Conservation (phyloP, 2,329 filamentous ascomycete genomes). For the Talaromyces pinophilus region DNA sequence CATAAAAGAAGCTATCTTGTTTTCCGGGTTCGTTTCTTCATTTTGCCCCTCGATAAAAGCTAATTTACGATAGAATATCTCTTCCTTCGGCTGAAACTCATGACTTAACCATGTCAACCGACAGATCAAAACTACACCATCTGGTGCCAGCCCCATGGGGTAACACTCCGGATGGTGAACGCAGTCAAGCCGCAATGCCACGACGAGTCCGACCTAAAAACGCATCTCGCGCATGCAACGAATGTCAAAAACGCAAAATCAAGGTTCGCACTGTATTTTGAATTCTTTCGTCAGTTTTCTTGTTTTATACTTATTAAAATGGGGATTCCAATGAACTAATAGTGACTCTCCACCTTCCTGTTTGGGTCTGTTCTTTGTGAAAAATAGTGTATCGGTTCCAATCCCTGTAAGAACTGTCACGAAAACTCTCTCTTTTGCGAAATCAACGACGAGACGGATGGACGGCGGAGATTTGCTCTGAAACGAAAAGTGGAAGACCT, state of each 20-base stretch:
- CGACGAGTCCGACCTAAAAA: constrained; percentile 22
- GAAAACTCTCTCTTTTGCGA: constrained; percentile 23
- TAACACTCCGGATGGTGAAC: constrained; percentile 9
- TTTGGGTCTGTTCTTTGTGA: background rate
- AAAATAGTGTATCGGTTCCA: constrained; percentile 21
- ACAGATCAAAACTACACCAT: constrained; percentile 19
- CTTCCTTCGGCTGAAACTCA: background rate
- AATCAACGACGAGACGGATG: constrained; percentile 23
- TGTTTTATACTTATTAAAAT: background rate
- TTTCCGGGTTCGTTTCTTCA: background rate
- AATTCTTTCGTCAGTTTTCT: background rate
- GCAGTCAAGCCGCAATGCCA: constrained; percentile 15
- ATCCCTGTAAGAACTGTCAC: constrained; percentile 22
- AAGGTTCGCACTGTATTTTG: constrained; percentile 18
- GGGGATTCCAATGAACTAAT: background rate
- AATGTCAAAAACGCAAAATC: constrained; percentile 24
- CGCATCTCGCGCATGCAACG: constrained; percentile 22
- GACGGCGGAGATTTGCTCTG: constrained; percentile 19
- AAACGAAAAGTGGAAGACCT: constrained; percentile 23
- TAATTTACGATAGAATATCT: background rate
- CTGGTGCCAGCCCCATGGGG: constrained; percentile 17
- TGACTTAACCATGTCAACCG: constrained; percentile 19
- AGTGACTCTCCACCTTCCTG: background rate
- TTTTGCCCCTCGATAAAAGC: background rate
- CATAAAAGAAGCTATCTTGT: background rate